Evolutionary conservation across 2,329 filamentous ascomycete species (phyloP).

Genomic region (Teratosphaeria epicoccoides): DNA sequence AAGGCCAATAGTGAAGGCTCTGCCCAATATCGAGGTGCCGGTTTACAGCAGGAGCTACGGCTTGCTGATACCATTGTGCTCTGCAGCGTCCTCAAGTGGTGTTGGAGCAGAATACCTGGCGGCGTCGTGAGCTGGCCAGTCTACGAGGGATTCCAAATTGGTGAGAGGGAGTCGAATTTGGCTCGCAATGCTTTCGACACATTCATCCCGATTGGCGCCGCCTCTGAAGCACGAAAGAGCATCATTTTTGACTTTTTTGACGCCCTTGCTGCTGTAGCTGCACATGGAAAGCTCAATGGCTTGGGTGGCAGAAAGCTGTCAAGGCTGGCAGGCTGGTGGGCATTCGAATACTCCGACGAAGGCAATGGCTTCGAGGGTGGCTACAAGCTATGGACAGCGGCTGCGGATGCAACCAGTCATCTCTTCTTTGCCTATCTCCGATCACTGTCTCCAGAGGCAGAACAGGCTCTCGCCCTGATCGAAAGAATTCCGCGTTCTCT

Average conservation of each 20-base stretch:
- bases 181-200: constrained; percentile 90
- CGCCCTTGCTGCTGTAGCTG: constrained; percentile 77
- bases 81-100: constrained; percentile 94
- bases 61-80: constrained; percentile 92
- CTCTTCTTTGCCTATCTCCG: constrained; percentile 95
- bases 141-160: constrained; percentile 90
- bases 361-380: constrained; percentile 90
- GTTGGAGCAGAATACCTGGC: constrained; percentile 83
- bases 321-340: constrained; percentile 95
- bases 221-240: constrained; percentile 70
- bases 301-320: constrained; percentile 89
- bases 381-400: constrained; percentile 80
- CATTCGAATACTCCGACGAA: constrained; percentile 80
- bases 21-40: constrained; percentile 51
- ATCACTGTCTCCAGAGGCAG: constrained; percentile 69
- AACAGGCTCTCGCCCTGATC: constrained; percentile 62
- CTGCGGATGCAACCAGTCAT: constrained; percentile 91
- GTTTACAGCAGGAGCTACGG: constrained; percentile 72
- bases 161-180: constrained; percentile 86
- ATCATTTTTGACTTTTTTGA: constrained; percentile 98
- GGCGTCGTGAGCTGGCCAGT: constrained; percentile 95
- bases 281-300: constrained; percentile 86
- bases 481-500: constrained; percentile 80
- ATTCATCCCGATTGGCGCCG: constrained; percentile 88
- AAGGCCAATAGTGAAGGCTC: constrained; percentile 53